A percentile compares a stretch with the other conserved stretches of the same genome.
Conservation (phyloP, 306 rosid genomes). For the Echinosophora koreensis region DNA sequence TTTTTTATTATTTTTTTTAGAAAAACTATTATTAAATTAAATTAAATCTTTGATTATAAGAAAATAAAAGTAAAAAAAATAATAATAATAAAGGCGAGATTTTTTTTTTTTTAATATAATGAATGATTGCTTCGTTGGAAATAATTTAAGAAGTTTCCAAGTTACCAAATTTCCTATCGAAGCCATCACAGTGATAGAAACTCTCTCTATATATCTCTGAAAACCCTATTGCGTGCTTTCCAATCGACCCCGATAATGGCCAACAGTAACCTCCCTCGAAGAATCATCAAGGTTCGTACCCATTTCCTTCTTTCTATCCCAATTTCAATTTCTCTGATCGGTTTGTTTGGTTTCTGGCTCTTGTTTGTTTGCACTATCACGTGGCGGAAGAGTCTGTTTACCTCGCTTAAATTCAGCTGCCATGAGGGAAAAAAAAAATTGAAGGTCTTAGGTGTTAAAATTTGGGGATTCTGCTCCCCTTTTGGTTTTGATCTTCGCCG, state of each 20-base stretch:
- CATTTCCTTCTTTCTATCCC: conserved; percentile 51
- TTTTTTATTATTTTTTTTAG: too few species aligned
- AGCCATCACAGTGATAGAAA: too few species aligned
- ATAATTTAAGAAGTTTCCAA: too few species aligned
- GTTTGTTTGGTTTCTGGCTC: conserved; percentile 27
- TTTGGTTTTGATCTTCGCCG: conserved; percentile 33
- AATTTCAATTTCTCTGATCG: conserved; percentile 47
- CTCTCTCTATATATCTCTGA: conserved; percentile 17
- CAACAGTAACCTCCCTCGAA: conserved; percentile 91
- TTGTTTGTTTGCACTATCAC: background rate
- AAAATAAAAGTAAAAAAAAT: too few species aligned
- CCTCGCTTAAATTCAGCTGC: conserved; percentile 14
- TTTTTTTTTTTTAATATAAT: too few species aligned
- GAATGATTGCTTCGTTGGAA: too few species aligned
- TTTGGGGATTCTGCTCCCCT: background rate
- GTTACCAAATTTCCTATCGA: too few species aligned
- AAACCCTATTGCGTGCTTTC: conserved; percentile 69
- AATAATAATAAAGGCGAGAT: too few species aligned
- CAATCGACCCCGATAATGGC: conserved; percentile 77
- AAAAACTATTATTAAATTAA: too few species aligned
- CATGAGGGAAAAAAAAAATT: background rate
- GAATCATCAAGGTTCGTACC: conserved; percentile 72
- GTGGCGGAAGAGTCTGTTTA: background rate
- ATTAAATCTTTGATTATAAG: too few species aligned
- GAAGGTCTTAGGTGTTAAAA: background rate